Evolutionary conservation across 2,329 filamentous ascomycete species (phyloP), one percentile per base, ranked within the genome.

Genomic region (Thielaviopsis punctulata): DNA sequence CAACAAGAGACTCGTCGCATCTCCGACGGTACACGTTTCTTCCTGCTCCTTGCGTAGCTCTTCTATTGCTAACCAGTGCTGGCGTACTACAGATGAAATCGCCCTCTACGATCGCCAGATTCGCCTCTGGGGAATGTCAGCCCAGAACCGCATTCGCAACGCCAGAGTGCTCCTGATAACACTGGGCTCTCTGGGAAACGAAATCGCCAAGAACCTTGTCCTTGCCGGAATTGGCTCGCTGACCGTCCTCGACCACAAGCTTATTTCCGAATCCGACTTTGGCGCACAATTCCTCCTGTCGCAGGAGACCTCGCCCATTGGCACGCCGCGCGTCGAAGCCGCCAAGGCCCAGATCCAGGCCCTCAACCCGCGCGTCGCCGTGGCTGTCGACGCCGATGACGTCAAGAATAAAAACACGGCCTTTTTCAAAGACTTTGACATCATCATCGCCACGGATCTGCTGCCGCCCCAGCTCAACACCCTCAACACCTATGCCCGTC

Each of bases 81-180:
- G 45, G 9, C 22, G 12, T 23, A 22, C 8, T 9, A 21, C 55
- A 86, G 92, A 96, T 66, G 92, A 98, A 64, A 94, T 96, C 62
- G 92, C 90, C 13, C 79, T 96, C 5, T 98, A 98, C 65, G 92
- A 98, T 68, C 82, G 92, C 48, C 92, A 98, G 65, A 95, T 98
- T 61, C 84, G 92, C 51, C 80, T 98, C 25, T 98, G 92, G 92
- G 92, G 92, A 44, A 86, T 96, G 62, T 82, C 92, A 61, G 92
- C 92, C 6, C 92, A 98, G 66, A 84, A 94, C 64, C 87, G 84
- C 63, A 88, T 98, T 54, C 86, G 90, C 60, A 84, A 77, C 55
- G 87, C 92, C 55, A 88, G 88, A 62, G 84, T 98, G 59, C 80
- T 96, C 45, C 78, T 98, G 57, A 82, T 98, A 59, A 88, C 82